Evolutionary conservation across 176 grass and related monocot genomes (phyloP).

Genomic region (Eragrostis curvula): DNA sequence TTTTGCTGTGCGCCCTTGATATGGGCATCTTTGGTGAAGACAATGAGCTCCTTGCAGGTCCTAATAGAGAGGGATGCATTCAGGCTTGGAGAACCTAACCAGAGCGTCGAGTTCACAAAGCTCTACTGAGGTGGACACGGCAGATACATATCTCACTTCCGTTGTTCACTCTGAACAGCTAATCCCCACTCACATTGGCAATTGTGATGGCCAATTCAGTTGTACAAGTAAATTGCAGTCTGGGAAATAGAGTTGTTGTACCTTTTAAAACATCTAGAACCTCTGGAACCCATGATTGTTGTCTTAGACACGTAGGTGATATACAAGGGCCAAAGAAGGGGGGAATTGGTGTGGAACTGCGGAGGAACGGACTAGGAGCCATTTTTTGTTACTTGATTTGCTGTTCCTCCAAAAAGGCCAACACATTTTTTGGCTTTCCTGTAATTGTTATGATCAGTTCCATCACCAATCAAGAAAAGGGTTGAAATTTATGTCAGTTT

Average conservation of each 20-base stretch:
- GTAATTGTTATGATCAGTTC: constrained; percentile 40
- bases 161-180: constrained; percentile 40
- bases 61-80: constrained; percentile 79
- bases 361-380: neutral
- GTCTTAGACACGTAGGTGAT: constrained; percentile 47
- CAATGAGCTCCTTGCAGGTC: constrained; percentile 62
- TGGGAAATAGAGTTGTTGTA: constrained; percentile 36
- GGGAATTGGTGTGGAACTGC: constrained; percentile 26
- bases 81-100: constrained; percentile 73
- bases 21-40: constrained; percentile 76
- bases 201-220: constrained; percentile 51
- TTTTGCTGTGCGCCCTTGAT: constrained; percentile 74
- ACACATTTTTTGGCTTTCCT: constrained; percentile 39
- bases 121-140: constrained; percentile 61
- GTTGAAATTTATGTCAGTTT: neutral
- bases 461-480: constrained; percentile 10
- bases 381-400: constrained; percentile 21
- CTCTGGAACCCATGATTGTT: constrained; percentile 39
- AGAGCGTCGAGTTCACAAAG: constrained; percentile 69
- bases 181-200: constrained; percentile 42
- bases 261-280: constrained; percentile 33
- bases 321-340: constrained; percentile 32
- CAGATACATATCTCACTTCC: constrained; percentile 30
- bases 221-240: constrained; percentile 52
- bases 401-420: constrained; percentile 36